These are phyloP conservation scores for Microdochium nivale DNA, from an alignment of 2,329 filamentous ascomycete species.

Conservation along the genomic window DNA sequence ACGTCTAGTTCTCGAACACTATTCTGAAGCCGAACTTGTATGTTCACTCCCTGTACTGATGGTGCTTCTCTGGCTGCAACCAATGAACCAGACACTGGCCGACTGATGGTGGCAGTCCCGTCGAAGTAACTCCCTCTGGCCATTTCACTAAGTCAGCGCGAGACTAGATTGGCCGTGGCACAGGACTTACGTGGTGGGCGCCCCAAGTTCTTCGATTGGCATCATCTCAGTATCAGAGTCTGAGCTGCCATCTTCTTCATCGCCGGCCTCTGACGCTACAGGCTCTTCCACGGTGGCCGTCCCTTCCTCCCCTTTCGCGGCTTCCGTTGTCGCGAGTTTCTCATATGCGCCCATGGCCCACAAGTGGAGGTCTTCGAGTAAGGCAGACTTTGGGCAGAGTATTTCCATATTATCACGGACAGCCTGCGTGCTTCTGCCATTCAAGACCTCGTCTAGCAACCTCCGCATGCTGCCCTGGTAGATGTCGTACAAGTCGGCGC, in stretches of 20 bases:
- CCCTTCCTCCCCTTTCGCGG: neutral
- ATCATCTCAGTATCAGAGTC: slow-evolving; percentile 10
- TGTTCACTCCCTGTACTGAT: neutral
- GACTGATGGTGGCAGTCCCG: neutral
- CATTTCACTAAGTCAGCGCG: neutral
- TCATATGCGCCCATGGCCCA: slow-evolving; percentile 12
- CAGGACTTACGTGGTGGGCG: slow-evolving; percentile 8
- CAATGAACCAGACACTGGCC: neutral
- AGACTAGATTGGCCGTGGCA: neutral
- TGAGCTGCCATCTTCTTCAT: slow-evolving; percentile 4
- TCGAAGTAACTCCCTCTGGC: neutral
- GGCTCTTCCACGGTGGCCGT: neutral
- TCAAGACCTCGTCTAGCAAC: slow-evolving; percentile 5
- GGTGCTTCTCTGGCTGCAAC: neutral
- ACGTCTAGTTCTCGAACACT: neutral
- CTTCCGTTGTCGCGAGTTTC: neutral
- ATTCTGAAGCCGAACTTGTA: neutral
- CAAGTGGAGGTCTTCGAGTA: slow-evolving; percentile 9
- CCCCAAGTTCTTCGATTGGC: neutral
- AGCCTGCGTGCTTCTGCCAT: neutral
- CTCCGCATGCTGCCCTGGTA: slow-evolving; percentile 7
- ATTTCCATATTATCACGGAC: slow-evolving; percentile 5
- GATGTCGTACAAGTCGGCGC: neutral
- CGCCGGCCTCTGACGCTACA: slow-evolving; percentile 6
- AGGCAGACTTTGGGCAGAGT: slow-evolving; percentile 4